Evolutionary conservation across 2,329 filamentous ascomycete species (phyloP), one percentile per base, ranked within the genome.

Genomic region (Neofusicoccum laricinum): DNA sequence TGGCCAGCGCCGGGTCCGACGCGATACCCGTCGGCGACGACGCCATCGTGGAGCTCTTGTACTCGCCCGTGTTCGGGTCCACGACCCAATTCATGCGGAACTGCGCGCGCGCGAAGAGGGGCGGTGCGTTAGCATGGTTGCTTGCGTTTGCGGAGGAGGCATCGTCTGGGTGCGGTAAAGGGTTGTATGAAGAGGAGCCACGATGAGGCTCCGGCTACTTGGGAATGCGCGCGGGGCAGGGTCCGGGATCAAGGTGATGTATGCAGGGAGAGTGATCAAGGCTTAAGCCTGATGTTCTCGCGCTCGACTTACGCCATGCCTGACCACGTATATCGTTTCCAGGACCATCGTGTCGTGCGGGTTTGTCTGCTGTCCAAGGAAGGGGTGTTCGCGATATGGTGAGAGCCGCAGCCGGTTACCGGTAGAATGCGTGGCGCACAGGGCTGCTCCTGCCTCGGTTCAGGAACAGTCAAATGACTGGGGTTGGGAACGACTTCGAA

Each of bases 61-160:
- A 98, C 70, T 84, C 84, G 61, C 95, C 94, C 41, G 91, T 94
- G 66, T 84, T 80, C 50, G 88, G 87, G 78, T 98, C 89, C 66
- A 98, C 91, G 48, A 87, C 86, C 92, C 93, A 98, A 75, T 90
- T 93, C 68, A 91, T 89, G 67, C 95, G 92, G 78, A 96, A 97
- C 93, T 96, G 76, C 17, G 53, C 38, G 38, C 21, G 15, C 12
- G 15, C 11, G 21, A 57, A 10, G 58, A 21, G 15, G 32, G 6
- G 50, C 30, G 7, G n/a, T n/a, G 15, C 14, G 49, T 64, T 75
- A 69, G 63, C 67, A 61, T 46, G 53, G 66, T 58, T 58, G 59
- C 32, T 65, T 67, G 50, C 12, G 61, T 40, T 58, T 40, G 36
- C 43, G 15, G 17, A 55, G 32, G 58, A 21, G 36, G 17, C 8